These are phyloP conservation scores for Serendipita vermifera DNA, from an alignment of 768 basidiomycete species.

Conservation along the genomic window DNA sequence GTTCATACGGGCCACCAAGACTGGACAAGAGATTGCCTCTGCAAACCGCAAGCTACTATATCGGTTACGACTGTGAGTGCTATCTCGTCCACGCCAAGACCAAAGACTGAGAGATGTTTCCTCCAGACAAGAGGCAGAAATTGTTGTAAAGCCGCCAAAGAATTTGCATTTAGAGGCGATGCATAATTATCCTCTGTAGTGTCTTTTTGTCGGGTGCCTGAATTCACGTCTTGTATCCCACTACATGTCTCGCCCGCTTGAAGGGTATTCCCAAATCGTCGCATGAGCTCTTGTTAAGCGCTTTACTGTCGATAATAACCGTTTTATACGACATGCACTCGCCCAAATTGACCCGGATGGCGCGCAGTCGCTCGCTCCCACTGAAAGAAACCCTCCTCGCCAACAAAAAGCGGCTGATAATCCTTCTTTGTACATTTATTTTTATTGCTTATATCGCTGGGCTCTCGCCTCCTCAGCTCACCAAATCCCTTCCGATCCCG, in stretches of 20 bases:
- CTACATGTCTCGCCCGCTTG: too few relatives aligned
- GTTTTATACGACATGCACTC: too few relatives aligned
- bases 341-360: too few relatives aligned
- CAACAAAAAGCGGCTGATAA: neutral
- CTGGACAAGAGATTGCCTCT: constrained; percentile 55
- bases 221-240: too few relatives aligned
- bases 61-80: constrained; percentile 65
- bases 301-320: too few relatives aligned
- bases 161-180: neutral
- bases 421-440: neutral
- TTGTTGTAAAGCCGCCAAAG: constrained; percentile 57
- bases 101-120: neutral
- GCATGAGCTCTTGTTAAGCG: too few relatives aligned
- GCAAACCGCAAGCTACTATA: constrained; percentile 68
- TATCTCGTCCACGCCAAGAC: neutral
- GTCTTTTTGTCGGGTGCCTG: too few relatives aligned
- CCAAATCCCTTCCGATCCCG: neutral
- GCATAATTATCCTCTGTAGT: neutral
- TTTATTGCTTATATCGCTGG: neutral
- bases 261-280: too few relatives aligned
- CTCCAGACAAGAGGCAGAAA: constrained; percentile 64
- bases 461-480: neutral
- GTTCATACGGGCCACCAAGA: constrained; percentile 61
- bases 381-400: neutral
- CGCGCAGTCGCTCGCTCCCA: too few relatives aligned